Evolutionary conservation across 495 filamentous ascomycete species (phyloP), one percentile per base, ranked within the genome.

Genomic region (Lasiosphaeriaceae sp.): DNA sequence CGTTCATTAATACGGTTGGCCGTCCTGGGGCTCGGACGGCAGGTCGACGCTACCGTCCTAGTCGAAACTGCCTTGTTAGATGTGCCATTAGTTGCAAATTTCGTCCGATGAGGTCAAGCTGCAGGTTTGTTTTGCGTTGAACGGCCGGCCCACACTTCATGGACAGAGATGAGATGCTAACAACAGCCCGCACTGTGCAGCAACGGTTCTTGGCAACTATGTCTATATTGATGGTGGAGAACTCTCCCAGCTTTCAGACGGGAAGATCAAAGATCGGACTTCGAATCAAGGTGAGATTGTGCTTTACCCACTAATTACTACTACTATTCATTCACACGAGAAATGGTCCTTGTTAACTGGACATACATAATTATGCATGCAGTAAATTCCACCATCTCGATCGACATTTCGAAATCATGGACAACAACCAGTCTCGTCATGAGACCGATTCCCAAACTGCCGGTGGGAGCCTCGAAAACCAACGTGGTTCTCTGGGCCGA

Each of bases 341-440:
- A 9, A 31, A 31, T 9, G 3, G 17, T 19, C 6, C 8, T n/a
- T 21, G 16, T 46, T 51, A 46, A 31, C 39, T 16, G 14, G 14
- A 19, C n/a, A n/a, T n/a, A n/a, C 21, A 3, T 31, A 9, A 43
- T 17, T 9, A 8, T 37, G 8, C 14, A 9, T 43, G 14, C 50
- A 71, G 65, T 67, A 0, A 68, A 60, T 54, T 68, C 66, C 8
- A 76, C 72, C 1, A 60, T 72, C 48, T 77, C 71, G 29, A 58
- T 75, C 20, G 65, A 67, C 58, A 54, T 74, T 2, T 68, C 66
- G 17, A 60, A 65, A 26, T 69, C 72, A 8, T 75, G 73, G 73
- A 67, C 58, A 23, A 59, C 67, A 24, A 48, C 57, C 12, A 65
- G 57, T 0, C 71, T 69, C 24, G 20, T 51, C 22, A 37, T 75